Evolutionary conservation across 208 protist species (phyloP), one percentile per base, ranked within the genome.

Genomic region (Leptomonas seymouri): DNA sequence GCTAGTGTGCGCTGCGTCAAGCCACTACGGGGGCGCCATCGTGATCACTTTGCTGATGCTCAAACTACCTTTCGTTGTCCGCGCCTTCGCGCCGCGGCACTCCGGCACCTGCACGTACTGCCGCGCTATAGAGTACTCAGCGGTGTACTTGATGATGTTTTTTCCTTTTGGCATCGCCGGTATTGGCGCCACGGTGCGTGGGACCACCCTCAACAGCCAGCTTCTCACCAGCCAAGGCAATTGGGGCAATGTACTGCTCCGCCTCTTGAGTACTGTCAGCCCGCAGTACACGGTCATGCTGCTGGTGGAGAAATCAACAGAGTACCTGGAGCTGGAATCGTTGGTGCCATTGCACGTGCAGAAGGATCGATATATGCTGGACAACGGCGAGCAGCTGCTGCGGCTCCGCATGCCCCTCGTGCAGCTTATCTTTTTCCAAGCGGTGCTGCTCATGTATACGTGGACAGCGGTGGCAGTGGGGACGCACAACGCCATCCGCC

Each of bases 71-170:
- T 87, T 83, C 70, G 50, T 90, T n/a, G 67, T 89, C 0, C 76
- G 67, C 27, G 68, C 51, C 14, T 87, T 86, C 44, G 70, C 71
- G 6, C 83, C 82, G 0, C 51, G 71, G 1, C 83, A 91, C 68
- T 83, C 85, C 6, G 81, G 85, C 21, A 91, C 88, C 3, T 42
- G 77, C 34, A 94, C 85, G 25, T 94, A 89, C 64, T 94, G 88
- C 63, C 80, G 85, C 18, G 76, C 80, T 20, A 56, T 94, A 20
- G 59, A 80, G 28, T 80, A 90, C 30, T 78, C 74, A 0, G 60
- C 51, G 20, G 79, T 81, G 46, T 81, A 94, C 65, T 46, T 91
- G 45, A 0, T 94, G 25, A 60, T 87, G 62, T 54, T 94, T 8
- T 42, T 67, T 3, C 88, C 88, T 1, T 74, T 94, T 34, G 77